Evolutionary conservation across 805 yeast species (phyloP).

Genomic region (Lipomyces yamadae): DNA sequence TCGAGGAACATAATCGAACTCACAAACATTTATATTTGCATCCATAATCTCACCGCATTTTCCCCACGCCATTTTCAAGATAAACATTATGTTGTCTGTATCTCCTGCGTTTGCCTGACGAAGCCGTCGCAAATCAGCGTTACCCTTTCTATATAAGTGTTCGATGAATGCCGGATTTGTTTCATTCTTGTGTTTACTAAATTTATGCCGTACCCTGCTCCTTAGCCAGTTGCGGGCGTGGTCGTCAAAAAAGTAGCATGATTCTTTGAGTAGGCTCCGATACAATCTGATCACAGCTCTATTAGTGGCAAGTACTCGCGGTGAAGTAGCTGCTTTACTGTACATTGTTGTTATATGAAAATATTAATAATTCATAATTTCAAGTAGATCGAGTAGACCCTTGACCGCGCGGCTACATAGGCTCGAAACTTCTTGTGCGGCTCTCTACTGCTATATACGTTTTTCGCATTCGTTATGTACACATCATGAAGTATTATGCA

Average conservation of each 20-base stretch:
- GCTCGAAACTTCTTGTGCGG: too few relatives aligned
- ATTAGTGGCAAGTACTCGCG: neutral
- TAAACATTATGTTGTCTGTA: neutral
- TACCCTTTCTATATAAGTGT: slow-evolving; percentile 5
- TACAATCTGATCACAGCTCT: neutral
- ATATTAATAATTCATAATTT: neutral
- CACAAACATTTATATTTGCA: neutral
- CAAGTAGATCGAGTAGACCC: too few relatives aligned
- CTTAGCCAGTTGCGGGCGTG: slow-evolving; percentile 7
- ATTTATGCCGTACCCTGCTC: slow-evolving; percentile 12
- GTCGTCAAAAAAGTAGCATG: slow-evolving; percentile 19
- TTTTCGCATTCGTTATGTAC: neutral
- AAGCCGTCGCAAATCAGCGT: slow-evolving; percentile 1
- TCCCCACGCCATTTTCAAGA: slow-evolving; percentile 4
- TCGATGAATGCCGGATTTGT: neutral
- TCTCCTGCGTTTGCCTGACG: slow-evolving; percentile 16
- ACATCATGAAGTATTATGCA: neutral
- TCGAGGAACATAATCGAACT: neutral
- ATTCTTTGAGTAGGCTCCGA: slow-evolving; percentile 5
- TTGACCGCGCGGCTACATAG: too few relatives aligned
- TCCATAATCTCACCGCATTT: slow-evolving; percentile 8
- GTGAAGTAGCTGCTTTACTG: neutral
- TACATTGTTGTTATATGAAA: neutral
- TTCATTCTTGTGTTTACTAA: slow-evolving; percentile 5
- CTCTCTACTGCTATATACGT: neutral